Conservation (phyloP, 495 filamentous ascomycete species). For the Pseudomonodictys pantanalensis region DNA sequence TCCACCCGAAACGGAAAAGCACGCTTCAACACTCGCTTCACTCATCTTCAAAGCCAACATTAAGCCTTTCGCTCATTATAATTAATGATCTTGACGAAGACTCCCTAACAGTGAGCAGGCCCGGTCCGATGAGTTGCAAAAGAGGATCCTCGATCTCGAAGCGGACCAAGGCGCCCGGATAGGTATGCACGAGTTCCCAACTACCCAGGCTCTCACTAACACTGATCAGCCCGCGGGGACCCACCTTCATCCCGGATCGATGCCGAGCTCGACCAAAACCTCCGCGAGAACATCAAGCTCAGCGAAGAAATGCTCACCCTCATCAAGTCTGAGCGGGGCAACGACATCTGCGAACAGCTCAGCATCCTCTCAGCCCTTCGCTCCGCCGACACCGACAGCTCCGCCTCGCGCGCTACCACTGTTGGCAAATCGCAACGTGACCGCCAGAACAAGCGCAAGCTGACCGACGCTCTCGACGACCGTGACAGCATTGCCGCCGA, state of each 20-base stretch:
- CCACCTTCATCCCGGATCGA: slow-evolving; percentile 35
- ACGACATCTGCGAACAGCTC: slow-evolving; percentile 59
- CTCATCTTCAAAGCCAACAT: no score
- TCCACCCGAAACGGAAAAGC: no score
- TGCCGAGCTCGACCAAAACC: slow-evolving; percentile 53
- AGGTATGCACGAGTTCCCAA: neutral
- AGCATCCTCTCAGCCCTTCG: slow-evolving; percentile 60
- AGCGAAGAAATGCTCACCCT: slow-evolving; percentile 61
- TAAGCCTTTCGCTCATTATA: neutral
- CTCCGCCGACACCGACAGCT: slow-evolving; percentile 52
- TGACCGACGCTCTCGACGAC: slow-evolving; percentile 38
- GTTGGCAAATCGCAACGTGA: slow-evolving; percentile 50
- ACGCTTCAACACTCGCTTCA: no score
- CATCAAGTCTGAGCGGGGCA: slow-evolving; percentile 48
- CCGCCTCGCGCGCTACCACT: slow-evolving; percentile 39
- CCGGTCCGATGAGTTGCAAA: slow-evolving; percentile 44
- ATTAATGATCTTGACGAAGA: neutral
- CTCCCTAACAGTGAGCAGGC: slow-evolving; percentile 25
- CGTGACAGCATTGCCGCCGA: slow-evolving; percentile 32
- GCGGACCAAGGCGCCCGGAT: slow-evolving; percentile 41
- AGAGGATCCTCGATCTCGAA: slow-evolving; percentile 55
- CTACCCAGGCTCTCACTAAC: neutral
- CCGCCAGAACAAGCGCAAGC: slow-evolving; percentile 59
- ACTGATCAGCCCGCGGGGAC: slow-evolving; percentile 17
- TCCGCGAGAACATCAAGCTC: slow-evolving; percentile 62